Conservation (phyloP, 2,329 filamentous ascomycete genomes). For the Fusarium duplospermum region DNA sequence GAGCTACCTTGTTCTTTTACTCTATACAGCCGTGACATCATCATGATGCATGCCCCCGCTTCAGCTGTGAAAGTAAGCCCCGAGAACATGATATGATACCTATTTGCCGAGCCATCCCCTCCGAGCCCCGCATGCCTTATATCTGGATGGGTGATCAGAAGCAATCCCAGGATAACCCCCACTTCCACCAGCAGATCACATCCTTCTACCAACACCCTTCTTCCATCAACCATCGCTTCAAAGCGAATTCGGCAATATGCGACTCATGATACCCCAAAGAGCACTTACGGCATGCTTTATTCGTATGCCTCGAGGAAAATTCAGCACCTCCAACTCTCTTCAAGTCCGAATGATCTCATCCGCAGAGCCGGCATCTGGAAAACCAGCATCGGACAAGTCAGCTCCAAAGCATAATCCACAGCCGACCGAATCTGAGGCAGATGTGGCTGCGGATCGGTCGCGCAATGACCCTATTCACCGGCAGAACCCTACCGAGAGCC, state of each 20-base stretch:
- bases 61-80: not conserved
- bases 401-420: not conserved
- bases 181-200: not conserved
- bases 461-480: not conserved
- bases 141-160: not conserved
- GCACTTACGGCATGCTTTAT: not conserved
- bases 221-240: not conserved
- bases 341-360: not conserved
- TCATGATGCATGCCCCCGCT: not conserved
- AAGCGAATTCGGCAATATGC: not conserved
- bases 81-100: not conserved
- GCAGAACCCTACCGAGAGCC: not conserved
- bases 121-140: not conserved
- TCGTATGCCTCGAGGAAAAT: not conserved
- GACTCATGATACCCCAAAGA: not conserved
- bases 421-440: not conserved
- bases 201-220: not conserved
- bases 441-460: not conserved
- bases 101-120: not conserved
- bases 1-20: not conserved
- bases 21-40: not conserved
- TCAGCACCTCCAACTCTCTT: not conserved
- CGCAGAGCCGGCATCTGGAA: not conserved
- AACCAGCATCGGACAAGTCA: not conserved
- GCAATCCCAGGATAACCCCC: not conserved